Conservation (phyloP, 2,329 filamentous ascomycete species). For the Trichothecium sympodiale region DNA sequence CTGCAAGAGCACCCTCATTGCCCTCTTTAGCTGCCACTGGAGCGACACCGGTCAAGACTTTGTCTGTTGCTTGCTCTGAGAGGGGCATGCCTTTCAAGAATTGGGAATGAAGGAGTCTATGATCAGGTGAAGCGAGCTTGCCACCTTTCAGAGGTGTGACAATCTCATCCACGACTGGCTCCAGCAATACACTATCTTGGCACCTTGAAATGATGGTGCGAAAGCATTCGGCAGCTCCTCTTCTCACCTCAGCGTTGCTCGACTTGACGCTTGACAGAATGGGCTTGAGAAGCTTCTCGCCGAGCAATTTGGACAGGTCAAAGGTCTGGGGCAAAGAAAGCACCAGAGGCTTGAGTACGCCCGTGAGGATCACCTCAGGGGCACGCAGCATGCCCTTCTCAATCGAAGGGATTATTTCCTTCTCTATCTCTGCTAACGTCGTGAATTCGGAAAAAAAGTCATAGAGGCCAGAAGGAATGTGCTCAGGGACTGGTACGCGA, state of each 20-base stretch:
- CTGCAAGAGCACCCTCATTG: conserved; percentile 70
- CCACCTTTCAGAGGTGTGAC: conserved; percentile 67
- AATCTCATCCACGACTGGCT: conserved; percentile 67
- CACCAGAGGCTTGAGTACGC: conserved; percentile 65
- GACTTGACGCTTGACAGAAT: conserved; percentile 87
- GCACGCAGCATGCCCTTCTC: conserved; percentile 84
- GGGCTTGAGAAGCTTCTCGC: conserved; percentile 68
- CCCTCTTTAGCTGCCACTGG: conserved; percentile 70
- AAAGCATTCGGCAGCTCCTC: conserved; percentile 67
- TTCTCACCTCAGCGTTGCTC: conserved; percentile 66
- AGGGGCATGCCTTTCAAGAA: conserved; percentile 59
- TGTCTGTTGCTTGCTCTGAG: conserved; percentile 50
- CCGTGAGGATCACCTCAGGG: conserved; percentile 78
- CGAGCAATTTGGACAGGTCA: conserved; percentile 68
- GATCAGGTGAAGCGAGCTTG: conserved; percentile 76
- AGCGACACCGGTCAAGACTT: conserved; percentile 56
- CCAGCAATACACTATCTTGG: conserved; percentile 43
- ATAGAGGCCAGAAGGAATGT: conserved; percentile 60
- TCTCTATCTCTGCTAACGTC: conserved; percentile 61
- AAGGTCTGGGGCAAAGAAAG: conserved; percentile 55
- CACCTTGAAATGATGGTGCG: conserved; percentile 54
- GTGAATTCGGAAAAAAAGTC: conserved; percentile 79
- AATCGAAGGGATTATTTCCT: conserved; percentile 65
- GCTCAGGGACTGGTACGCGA: conserved; percentile 54
- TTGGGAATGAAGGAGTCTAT: conserved; percentile 72